Evolutionary conservation across 257 asterid genomes (phyloP), one percentile per base, ranked within the genome.

Genomic region (Salvia miltiorrhiza): DNA sequence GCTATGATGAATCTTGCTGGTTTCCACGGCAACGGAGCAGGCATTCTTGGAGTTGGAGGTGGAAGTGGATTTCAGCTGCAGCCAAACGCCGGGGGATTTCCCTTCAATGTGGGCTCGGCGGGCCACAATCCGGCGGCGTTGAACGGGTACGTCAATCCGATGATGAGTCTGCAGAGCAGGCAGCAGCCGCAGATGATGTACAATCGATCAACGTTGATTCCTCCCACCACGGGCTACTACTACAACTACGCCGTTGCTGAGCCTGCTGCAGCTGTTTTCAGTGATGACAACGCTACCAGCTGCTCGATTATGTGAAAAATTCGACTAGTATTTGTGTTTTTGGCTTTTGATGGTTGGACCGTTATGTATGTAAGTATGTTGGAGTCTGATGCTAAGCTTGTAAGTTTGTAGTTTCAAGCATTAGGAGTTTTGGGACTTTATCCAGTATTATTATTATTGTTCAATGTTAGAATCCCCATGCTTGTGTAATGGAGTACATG

Each of bases 1-100:
- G 8, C 84, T 2, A 77, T 85, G 90, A 91, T 87, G 95, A 86
- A 84, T 80, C 85, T 83, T 67, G 97, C 95, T 57, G 91, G 96
- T 4, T 86, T 88, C 49, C 81, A 86, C 59, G 96, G 88, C 1
- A 79, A 77, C 21, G 83, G 77, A 0, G 80, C 32, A 21, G 44
- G 71, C 54, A 26, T 75, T 40, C 47, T 26, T 70, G 26, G n/a
- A n/a, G n/a, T 2, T 49, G 55, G 17, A 44, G 50, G 50, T 5
- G 41, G 86, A 67, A 20, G 61, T 7, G 52, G 68, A 11, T 39
- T 28, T 33, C 40, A 44, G 12, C 73, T 33, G 7, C 63, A 32
- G 63, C 63, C 24, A 5, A 59, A 59, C 28, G 53, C 16, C 2
- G 74, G 58, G 28, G 75, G 60, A 57, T 70, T 44, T 4, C 61